Evolutionary conservation across 805 yeast species (phyloP).

Genomic region (Metschnikowia santaceciliae): DNA sequence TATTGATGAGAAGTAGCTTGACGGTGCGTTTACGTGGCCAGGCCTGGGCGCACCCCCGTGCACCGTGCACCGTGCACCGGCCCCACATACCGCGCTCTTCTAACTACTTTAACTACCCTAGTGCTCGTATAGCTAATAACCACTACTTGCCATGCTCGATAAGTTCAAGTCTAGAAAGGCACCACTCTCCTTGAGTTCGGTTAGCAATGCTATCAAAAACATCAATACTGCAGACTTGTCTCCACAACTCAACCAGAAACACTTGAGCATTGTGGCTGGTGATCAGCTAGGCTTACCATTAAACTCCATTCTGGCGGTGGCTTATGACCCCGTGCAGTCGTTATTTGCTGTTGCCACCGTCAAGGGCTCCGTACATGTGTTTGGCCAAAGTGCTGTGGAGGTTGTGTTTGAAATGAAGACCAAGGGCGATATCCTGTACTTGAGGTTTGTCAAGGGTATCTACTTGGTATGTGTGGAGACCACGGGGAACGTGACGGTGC

Average conservation of each 20-base stretch:
- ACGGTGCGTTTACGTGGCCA: slow-evolving; percentile 6
- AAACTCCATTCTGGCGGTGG: slow-evolving; percentile 63
- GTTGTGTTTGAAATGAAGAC: slow-evolving; percentile 55
- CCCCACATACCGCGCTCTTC: background rate
- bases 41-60: slow-evolving; percentile 13
- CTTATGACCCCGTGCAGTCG: slow-evolving; percentile 86
- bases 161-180: slow-evolving; percentile 39
- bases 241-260: slow-evolving; percentile 34
- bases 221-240: slow-evolving; percentile 27
- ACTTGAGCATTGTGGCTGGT: slow-evolving; percentile 24
- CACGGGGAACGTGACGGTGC: slow-evolving; percentile 57
- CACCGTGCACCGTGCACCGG: background rate
- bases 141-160: slow-evolving; percentile 27
- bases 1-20: background rate
- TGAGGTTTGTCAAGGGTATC: slow-evolving; percentile 74
- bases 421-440: slow-evolving; percentile 45
- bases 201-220: slow-evolving; percentile 38
- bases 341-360: slow-evolving; percentile 77
- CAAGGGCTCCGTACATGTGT: slow-evolving; percentile 65
- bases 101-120: background rate
- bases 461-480: slow-evolving; percentile 72
- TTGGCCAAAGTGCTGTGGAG: slow-evolving; percentile 80
- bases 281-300: slow-evolving; percentile 40
- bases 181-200: slow-evolving; percentile 39
- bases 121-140: background rate